Conservation (phyloP, 306 rosid species). For the Lotus japonicus region DNA sequence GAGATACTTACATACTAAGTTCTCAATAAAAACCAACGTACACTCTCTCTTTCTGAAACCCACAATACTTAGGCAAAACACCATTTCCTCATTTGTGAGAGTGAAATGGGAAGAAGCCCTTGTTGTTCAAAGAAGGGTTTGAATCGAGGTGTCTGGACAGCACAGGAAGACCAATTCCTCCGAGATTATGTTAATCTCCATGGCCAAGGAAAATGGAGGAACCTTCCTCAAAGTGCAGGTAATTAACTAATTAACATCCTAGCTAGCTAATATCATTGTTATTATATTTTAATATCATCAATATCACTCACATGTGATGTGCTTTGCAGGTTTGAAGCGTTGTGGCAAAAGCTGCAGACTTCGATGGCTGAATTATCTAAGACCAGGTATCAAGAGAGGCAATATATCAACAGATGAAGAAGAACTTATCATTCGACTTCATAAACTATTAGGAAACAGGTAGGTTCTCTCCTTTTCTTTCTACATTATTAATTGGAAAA, state of each 20-base stretch:
- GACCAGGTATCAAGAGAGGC: constrained; percentile 28
- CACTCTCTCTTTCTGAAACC: too few species aligned
- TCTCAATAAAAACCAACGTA: too few species aligned
- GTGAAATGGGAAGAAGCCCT: constrained; percentile 24
- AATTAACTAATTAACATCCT: too few species aligned
- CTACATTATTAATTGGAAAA: too few species aligned
- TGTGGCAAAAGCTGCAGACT: constrained; percentile 37
- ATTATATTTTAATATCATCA: too few species aligned
- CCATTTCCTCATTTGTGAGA: background rate
- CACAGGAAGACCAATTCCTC: constrained; percentile 35
- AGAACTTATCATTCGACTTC: constrained; percentile 37
- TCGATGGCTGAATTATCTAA: constrained; percentile 33
- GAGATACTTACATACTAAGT: too few species aligned
- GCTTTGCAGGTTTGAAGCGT: constrained; percentile 7
- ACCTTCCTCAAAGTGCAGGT: constrained; percentile 34
- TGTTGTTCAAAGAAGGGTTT: constrained; percentile 35
- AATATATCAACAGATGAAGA: constrained; percentile 34
- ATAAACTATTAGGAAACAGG: constrained; percentile 39
- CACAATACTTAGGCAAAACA: too few species aligned
- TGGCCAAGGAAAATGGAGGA: constrained; percentile 38
- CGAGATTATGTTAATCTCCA: constrained; percentile 4
- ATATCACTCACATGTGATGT: too few species aligned
- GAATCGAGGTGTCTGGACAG: constrained; percentile 36
- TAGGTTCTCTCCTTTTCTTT: background rate
- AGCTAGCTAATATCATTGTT: too few species aligned